Base-by-base conservation (phyloP, 495 filamentous ascomycete species). In the Talaromyces ruber region DNA sequence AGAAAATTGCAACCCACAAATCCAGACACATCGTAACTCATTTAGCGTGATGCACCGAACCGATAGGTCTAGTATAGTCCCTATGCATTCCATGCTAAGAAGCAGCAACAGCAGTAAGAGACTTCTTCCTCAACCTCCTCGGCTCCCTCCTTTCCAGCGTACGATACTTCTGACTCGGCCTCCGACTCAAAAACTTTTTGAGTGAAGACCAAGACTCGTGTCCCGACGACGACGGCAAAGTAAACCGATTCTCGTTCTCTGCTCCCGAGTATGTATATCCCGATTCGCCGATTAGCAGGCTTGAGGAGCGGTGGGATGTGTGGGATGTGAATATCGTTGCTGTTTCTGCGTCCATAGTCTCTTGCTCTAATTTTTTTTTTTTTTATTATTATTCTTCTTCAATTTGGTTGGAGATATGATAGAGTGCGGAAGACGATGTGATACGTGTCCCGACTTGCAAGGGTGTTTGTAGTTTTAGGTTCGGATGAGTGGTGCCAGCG, bases 141-240 rank as follows among this genome's bases (percentile, higher is more conserved):
- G 77, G 73, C 65, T 79, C 72, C 65, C 74, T 66, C 64, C 73
- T 66, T 57, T 80, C 76, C 51, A 79, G 63, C 21, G 77, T 67
- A 11, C 69, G 67, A 71, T 79, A 79, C 56, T 71, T 68, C 28
- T 32, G 54, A 62, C 71, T 77, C 51, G 70, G 64, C 58, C 72
- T 72, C 47, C 73, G 67, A 50, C 70, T 72, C 50, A 79, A 64
- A n/a, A 78, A 66, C 60, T 72, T 69, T 58, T 70, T 72, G 59
- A 79, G 63, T 5, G 74, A 60, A 34, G 54, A 78, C 75, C 76
- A 77, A 47, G 73, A 73, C 28, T 71, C 68, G 16, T 58, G 51
- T 16, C n/a, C 61, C 9, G 54, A 34, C 6, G 52, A 55, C 22
- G 14, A 16, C 1, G 22, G 14, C n/a, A n/a, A n/a, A n/a, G n/a